Conservation (phyloP, 139 green algal genomes). For the Zygnema cylindricum region DNA sequence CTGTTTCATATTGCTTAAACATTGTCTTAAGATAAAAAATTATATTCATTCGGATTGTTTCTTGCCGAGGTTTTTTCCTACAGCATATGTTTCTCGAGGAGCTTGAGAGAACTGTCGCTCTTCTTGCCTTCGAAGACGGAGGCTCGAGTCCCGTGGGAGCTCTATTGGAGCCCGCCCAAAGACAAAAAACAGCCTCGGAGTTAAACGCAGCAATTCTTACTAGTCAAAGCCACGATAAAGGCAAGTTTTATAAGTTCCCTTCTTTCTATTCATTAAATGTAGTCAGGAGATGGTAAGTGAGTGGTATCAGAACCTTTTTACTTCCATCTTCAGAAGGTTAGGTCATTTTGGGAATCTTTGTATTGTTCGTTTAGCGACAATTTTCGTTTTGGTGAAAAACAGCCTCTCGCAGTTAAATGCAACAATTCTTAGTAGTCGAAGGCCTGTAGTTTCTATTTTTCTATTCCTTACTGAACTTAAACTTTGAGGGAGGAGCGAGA, state of each 20-base stretch:
- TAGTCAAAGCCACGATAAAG: slow-evolving; percentile 80
- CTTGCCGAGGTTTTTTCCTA: not conserved
- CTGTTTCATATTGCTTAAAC: no score
- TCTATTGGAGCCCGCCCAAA: slow-evolving; percentile 86
- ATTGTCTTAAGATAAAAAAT: no score
- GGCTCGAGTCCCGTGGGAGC: slow-evolving; percentile 77
- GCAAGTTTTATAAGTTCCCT: slow-evolving; percentile 52
- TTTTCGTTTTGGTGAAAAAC: slow-evolving; percentile 93
- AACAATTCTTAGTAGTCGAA: slow-evolving; percentile 86
- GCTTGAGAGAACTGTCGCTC: slow-evolving; percentile 90
- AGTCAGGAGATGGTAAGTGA: slow-evolving; percentile 29
- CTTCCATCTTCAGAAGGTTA: slow-evolving; percentile 5
- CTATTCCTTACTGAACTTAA: no score
- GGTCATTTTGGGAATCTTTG: not conserved
- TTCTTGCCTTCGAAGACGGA: slow-evolving; percentile 91
- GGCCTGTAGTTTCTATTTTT: slow-evolving; percentile 63
- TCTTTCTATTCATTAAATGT: not conserved
- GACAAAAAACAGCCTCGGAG: slow-evolving; percentile 90
- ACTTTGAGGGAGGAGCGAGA: no score
- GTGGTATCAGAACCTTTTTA: slow-evolving; percentile 12
- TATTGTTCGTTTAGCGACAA: not conserved
- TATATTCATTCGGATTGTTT: no score
- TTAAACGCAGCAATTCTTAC: slow-evolving; percentile 94
- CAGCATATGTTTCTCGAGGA: slow-evolving; percentile 83
- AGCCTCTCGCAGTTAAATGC: slow-evolving; percentile 91